phyloP scores from a whole-genome alignment of 2,329 filamentous ascomycete genomes.

The Neonectria magnoliae region DNA sequence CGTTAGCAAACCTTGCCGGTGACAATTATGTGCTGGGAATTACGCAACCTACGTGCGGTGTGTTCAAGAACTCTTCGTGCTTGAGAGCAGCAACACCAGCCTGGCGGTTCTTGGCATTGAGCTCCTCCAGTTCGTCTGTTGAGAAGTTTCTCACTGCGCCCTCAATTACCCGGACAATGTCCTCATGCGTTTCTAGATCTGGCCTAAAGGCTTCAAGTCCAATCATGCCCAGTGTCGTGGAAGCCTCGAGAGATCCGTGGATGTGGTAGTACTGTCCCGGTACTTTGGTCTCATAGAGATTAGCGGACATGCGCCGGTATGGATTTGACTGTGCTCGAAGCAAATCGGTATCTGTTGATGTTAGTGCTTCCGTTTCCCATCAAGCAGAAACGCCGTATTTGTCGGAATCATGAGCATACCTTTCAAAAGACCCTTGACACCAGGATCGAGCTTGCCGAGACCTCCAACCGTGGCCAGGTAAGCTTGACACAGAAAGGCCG shows the following conservation, averaged over 20 bases:
- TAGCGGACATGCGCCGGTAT: constrained; percentile 78
- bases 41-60: constrained; percentile 51
- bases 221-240: constrained; percentile 75
- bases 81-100: constrained; percentile 70
- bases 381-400: not conserved
- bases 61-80: constrained; percentile 67
- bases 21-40: not conserved
- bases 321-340: constrained; percentile 75
- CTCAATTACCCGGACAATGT: constrained; percentile 69
- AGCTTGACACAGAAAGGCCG: constrained; percentile 53
- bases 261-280: constrained; percentile 77
- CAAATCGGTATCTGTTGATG: constrained; percentile 72
- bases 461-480: constrained; percentile 51
- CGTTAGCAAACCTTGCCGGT: not conserved
- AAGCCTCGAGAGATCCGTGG: constrained; percentile 78
- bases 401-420: constrained; percentile 26
- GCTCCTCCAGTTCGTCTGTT: constrained; percentile 63
- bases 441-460: constrained; percentile 50
- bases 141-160: constrained; percentile 65
- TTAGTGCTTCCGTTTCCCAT: constrained; percentile 14
- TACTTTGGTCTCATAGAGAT: constrained; percentile 75
- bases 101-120: constrained; percentile 66
- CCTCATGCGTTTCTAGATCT: constrained; percentile 67
- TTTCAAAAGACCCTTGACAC: constrained; percentile 46
- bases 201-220: constrained; percentile 70